Percentiles rank a stretch among this genome's conserved stretches.
phyloP scores from a whole-genome alignment of 495 filamentous ascomycete genomes.

The Penicillium tannophilum region DNA sequence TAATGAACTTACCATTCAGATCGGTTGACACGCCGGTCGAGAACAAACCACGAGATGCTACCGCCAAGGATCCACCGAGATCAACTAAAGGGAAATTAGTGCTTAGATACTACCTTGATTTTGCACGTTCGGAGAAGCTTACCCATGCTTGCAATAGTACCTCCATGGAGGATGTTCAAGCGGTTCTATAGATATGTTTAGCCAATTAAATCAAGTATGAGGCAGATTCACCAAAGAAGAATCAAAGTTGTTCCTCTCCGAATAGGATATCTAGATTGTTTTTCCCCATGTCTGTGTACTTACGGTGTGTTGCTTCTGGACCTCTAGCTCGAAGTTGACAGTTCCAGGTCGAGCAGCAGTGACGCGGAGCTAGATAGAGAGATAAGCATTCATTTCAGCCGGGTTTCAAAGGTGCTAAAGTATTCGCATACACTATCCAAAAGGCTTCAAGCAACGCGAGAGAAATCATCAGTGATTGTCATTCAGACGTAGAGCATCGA shows the following conservation, averaged over 20 bases:
- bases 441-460: conserved; percentile 32
- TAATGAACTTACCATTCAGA: conserved; percentile 68
- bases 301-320: conserved; percentile 88
- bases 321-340: conserved; percentile 85
- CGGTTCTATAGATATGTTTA: conserved; percentile 66
- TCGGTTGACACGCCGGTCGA: conserved; percentile 93
- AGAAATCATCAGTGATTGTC: conserved; percentile 24
- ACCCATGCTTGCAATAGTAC: conserved; percentile 92
- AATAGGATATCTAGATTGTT: not conserved
- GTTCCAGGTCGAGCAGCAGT: conserved; percentile 73
- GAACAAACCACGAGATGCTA: conserved; percentile 85
- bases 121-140: conserved; percentile 12
- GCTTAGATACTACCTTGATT: not conserved
- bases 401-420: not conserved
- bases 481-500: not conserved
- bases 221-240: not conserved
- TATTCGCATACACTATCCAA: conserved; percentile 39
- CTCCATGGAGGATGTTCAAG: conserved; percentile 87
- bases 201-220: not conserved
- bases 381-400: not conserved
- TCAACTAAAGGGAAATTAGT: conserved; percentile 58
- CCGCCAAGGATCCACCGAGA: conserved; percentile 88
- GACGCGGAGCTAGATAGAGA: conserved; percentile 64
- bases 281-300: conserved; percentile 10
- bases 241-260: not conserved